These are phyloP conservation scores for Stylosanthes scabra DNA, from an alignment of 331 rosid species.

Conservation along the genomic window DNA sequence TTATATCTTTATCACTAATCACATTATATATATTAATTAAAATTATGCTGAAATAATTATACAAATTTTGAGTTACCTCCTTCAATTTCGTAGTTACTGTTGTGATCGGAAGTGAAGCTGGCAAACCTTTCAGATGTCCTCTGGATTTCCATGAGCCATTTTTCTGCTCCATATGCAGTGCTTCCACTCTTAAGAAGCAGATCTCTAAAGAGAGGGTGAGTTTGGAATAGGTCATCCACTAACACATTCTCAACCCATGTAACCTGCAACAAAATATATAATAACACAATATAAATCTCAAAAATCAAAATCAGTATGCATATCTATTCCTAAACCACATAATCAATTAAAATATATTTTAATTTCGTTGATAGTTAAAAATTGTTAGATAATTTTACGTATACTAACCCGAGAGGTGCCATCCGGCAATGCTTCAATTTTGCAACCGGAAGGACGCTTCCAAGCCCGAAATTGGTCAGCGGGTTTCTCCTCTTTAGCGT, in stretches of 20 bases:
- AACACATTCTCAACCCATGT: conserved; percentile 85
- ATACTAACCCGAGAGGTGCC: conserved; percentile 53
- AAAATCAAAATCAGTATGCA: no score
- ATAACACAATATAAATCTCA: background rate
- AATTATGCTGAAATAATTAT: no score
- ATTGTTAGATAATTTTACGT: no score
- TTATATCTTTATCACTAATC: no score
- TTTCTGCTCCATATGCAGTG: conserved; percentile 71
- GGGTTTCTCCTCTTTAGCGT: conserved; percentile 11
- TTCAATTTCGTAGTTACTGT: conserved; percentile 35
- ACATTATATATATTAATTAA: no score
- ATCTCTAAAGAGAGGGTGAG: conserved; percentile 59
- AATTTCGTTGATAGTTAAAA: no score
- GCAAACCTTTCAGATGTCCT: conserved; percentile 62
- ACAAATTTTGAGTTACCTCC: conserved; percentile 33
- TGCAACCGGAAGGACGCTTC: conserved; percentile 79
- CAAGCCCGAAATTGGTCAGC: conserved; percentile 37
- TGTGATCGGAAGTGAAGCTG: conserved; percentile 8
- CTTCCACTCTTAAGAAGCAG: conserved; percentile 32
- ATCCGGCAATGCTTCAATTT: conserved; percentile 55
- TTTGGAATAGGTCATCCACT: conserved; percentile 59
- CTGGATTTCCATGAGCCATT: conserved; percentile 74
- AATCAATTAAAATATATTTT: no score
- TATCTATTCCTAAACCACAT: background rate
- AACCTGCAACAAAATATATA: conserved; percentile 51